Base-by-base conservation (phyloP, 768 basidiomycete species). In the Trichaptum fuscoviolaceum region DNA sequence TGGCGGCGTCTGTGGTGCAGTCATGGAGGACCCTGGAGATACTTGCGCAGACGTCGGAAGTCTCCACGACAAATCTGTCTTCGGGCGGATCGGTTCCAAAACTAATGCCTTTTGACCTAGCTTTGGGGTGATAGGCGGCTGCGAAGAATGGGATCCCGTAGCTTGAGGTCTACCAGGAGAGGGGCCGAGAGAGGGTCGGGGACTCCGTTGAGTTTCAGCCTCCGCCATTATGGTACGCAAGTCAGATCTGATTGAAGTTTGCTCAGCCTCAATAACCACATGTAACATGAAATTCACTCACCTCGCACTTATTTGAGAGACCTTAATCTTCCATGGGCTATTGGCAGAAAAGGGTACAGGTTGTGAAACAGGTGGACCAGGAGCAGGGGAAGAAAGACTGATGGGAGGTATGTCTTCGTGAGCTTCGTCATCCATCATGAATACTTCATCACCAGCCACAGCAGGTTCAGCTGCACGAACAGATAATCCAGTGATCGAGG, bases 191-290 rank as follows among this genome's bases (percentile, higher is more conserved):
- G 10, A 52, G 2, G 20, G 12, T 3, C 63, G 66, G 23, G 67
- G 66, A 18, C 63, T 71, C 65, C 70, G 75, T 34, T 67, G 74
- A 18, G 71, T 77, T 62, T 82, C 86, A 0, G 89, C 84, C 75
- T 95, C 95, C 0, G 90, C 92, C 85, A 98, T 93, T 66, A 98
- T 85, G 18, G 85, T 77, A 71, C 90, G 91, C 84, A 98, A 89
- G 73, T 96, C 92, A 15, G 88, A 85, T 25, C 91, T 95, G 67
- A 9, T 68, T 25, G 15, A 58, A 63, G 24, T 57, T 30, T 58
- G 30, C 25, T 58, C 23, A 66, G 57, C 0, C 64, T n/a, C 52
- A 65, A 70, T 36, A 68, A 64, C 65, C 70, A 18, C 62, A 66
- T 52, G 24, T 52, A 52, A 12, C 20, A 20, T 61, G 27, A 34